A percentile compares a stretch with the other conserved stretches of the same genome.
These are phyloP conservation scores for Naganishia sp. DNA, from an alignment of 1,284 basidiomycete genomes.

Conservation along the genomic window DNA sequence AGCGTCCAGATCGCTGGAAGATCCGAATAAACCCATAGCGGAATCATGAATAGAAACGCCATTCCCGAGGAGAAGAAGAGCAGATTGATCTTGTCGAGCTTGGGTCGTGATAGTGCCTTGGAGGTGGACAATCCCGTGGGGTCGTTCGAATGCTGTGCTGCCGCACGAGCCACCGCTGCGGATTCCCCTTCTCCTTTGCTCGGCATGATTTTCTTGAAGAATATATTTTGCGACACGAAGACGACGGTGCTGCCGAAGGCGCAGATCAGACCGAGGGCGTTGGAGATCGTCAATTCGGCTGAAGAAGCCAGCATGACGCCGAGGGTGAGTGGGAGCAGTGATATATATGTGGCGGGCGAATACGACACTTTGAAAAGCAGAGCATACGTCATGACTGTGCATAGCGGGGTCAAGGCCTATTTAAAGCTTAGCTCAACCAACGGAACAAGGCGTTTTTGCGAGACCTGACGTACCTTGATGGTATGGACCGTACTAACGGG, in stretches of 20 bases:
- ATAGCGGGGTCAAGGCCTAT: slow-evolving; percentile 91
- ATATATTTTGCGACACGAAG: slow-evolving; percentile 98
- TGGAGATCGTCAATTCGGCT: slow-evolving; percentile 83
- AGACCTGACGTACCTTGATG: slow-evolving; percentile 74
- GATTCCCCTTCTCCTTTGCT: slow-evolving; percentile 52
- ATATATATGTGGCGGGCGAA: slow-evolving; percentile 84
- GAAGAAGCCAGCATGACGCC: slow-evolving; percentile 98
- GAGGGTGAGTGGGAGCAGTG: slow-evolving; percentile 87
- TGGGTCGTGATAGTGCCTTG: slow-evolving; percentile 46
- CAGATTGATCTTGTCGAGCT: slow-evolving; percentile 95
- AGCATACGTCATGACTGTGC: slow-evolving; percentile 94
- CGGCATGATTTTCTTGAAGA: slow-evolving; percentile 98
- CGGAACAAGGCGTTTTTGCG: neutral
- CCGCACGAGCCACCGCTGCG: slow-evolving; percentile 27
- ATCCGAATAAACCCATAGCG: slow-evolving; percentile 87
- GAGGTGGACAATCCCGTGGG: slow-evolving; percentile 40
- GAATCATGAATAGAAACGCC: slow-evolving; percentile 92
- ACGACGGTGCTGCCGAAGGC: slow-evolving; percentile 92
- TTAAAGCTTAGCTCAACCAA: neutral
- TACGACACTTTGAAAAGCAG: slow-evolving; percentile 90
- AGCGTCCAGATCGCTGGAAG: slow-evolving; percentile 64
- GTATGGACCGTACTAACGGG: slow-evolving; percentile 98
- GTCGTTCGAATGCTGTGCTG: slow-evolving; percentile 14
- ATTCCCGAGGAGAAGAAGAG: slow-evolving; percentile 92
- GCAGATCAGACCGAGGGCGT: slow-evolving; percentile 77